Conservation (phyloP, 1,284 basidiomycete genomes). For the Termitomyces sp. region DNA sequence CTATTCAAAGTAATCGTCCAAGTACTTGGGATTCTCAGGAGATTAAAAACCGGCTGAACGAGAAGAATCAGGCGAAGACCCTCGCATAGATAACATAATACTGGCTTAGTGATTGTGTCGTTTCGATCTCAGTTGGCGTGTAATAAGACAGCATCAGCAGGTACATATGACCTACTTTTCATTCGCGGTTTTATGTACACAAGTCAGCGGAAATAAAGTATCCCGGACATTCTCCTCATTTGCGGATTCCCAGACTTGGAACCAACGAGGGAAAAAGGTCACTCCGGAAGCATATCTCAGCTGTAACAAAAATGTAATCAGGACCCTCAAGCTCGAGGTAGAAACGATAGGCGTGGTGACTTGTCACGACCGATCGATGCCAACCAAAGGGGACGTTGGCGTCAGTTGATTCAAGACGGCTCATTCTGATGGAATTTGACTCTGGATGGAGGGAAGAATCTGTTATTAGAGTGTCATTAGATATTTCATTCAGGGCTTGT, state of each 20-base stretch:
- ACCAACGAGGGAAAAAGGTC: background rate
- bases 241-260: background rate
- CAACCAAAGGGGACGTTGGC: background rate
- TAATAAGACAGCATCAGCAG: background rate
- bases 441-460: background rate
- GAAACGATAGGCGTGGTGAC: background rate
- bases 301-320: background rate
- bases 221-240: background rate
- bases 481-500: background rate
- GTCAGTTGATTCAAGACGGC: background rate
- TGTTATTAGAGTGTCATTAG: slow-evolving; percentile 2
- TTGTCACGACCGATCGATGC: background rate
- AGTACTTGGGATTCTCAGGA: background rate
- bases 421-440: slow-evolving; percentile 10
- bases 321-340: background rate
- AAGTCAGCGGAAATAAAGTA: background rate
- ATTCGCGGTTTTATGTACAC: background rate
- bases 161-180: background rate
- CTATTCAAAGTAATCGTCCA: background rate
- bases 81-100: background rate
- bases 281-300: slow-evolving; percentile 3
- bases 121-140: background rate
- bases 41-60: background rate
- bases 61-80: background rate
- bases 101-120: background rate